Base-by-base conservation (phyloP, 805 yeast species). In the Sugiyamaella smithiae region DNA sequence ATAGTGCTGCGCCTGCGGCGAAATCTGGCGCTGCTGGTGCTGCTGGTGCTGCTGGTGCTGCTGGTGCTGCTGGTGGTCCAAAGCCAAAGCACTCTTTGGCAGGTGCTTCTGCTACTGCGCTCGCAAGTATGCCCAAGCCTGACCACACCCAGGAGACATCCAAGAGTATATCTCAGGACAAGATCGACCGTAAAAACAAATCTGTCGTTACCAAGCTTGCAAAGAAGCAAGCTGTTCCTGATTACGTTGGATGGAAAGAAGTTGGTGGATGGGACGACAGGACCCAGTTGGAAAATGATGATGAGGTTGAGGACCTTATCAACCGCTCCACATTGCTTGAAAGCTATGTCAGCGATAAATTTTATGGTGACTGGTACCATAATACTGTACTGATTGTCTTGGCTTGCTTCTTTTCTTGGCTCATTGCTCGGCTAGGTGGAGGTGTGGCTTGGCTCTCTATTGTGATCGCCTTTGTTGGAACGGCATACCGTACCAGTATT, bases 281-380 rank as follows among this genome's bases (percentile, higher is more conserved):
- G 36, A 90, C 85, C 64, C 69, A 70, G 1, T 70, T 87, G 57
- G 80, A 77, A 1, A 67, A 79, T 6, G 66, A 67, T 9, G 86
- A 84, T 31, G 95, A 88, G 58, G 70, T 82, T 48, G 74, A 78
- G 54, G 96, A 89, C 65, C 70, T 89, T 57, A 67, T 81, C 50
- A 75, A 83, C 20, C 76, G 78, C 20, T 81, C 88, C 17, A 87
- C 97, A 0, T 60, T 85, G 29, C 70, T 90, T 50, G 97, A 89
- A 60, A 75, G 78, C 50, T 78, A 83, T 59, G 69, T 93, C 46
- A 95, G 95, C 5, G 84, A 87, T 24, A 73, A 69, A 31, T 77
- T 80, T 12, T 87, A 85, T 59, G 99, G 99, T 46, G 98, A 93
- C 63, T 93, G 99, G 99, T 93, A 84, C 63, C 98, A 93, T 66